Evolutionary conservation across 306 rosid genomes (phyloP).

Genomic region (Corylus avellana): DNA sequence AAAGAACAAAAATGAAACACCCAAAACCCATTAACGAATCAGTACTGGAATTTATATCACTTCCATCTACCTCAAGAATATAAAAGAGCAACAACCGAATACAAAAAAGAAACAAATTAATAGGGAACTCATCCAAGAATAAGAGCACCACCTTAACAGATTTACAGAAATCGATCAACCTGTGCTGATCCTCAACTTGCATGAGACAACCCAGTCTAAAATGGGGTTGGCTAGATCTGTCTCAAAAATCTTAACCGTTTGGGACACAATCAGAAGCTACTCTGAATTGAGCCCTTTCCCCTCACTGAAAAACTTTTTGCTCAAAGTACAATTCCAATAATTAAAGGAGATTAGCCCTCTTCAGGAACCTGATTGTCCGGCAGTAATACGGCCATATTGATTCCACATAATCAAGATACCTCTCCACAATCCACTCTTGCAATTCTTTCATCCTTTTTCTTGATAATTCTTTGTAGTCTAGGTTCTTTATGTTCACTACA

Average conservation of each 20-base stretch:
- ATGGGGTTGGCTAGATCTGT: constrained; percentile 51
- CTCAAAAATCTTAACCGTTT: constrained; percentile 27
- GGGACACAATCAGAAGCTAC: constrained; percentile 31
- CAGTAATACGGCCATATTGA: constrained; percentile 86
- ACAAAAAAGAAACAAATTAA: constrained; percentile 30
- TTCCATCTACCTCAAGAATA: constrained; percentile 27
- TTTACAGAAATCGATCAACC: constrained; percentile 44
- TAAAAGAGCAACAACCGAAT: constrained; percentile 20
- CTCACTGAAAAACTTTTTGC: constrained; percentile 29
- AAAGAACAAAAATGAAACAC: not conserved
- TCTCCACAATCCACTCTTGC: constrained; percentile 53
- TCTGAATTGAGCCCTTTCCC: constrained; percentile 29
- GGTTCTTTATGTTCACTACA: constrained; percentile 48
- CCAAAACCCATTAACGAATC: not conserved
- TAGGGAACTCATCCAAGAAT: constrained; percentile 42
- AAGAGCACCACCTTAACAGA: constrained; percentile 27
- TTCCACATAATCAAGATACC: constrained; percentile 72
- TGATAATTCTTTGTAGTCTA: constrained; percentile 58
- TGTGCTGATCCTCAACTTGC: constrained; percentile 33
- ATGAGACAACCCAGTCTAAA: constrained; percentile 52
- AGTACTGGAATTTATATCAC: constrained; percentile 17
- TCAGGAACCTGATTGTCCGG: constrained; percentile 73
- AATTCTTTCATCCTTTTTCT: constrained; percentile 56
- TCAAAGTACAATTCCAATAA: constrained; percentile 21
- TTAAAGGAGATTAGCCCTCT: constrained; percentile 78